phyloP scores from a whole-genome alignment of 768 basidiomycete species.

The Russula sp. region DNA sequence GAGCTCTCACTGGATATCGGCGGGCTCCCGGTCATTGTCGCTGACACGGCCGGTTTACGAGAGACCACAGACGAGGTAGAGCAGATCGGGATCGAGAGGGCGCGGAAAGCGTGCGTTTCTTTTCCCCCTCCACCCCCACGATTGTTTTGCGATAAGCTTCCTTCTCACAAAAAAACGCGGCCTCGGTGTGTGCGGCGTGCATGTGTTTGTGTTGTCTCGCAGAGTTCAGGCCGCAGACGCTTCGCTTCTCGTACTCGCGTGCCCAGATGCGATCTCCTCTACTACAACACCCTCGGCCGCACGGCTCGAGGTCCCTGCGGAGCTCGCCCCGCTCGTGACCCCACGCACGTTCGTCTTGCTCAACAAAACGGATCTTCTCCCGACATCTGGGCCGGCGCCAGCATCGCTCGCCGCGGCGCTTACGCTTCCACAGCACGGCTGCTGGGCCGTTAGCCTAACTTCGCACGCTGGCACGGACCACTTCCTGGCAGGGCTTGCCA shows the following conservation, averaged over 20 bases:
- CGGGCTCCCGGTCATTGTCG: constrained; percentile 71
- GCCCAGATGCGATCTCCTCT: constrained; percentile 38
- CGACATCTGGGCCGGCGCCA: constrained; percentile 3
- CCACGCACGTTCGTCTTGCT: constrained; percentile 60
- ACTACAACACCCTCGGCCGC: constrained; percentile 3
- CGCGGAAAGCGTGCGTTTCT: constrained; percentile 50
- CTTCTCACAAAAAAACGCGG: neutral
- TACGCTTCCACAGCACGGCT: constrained; percentile 25
- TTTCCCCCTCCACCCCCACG: too few relatives aligned
- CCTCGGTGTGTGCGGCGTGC: neutral
- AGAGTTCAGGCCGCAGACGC: constrained; percentile 66
- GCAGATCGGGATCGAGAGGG: constrained; percentile 72
- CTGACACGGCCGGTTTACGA: constrained; percentile 84
- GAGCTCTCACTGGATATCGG: constrained; percentile 84
- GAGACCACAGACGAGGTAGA: constrained; percentile 66
- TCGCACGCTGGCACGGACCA: constrained; percentile 47
- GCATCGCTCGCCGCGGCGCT: neutral
- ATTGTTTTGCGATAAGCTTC: neutral
- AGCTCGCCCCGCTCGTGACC: constrained; percentile 43
- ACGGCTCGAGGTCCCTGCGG: constrained; percentile 35
- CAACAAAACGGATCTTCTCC: constrained; percentile 68
- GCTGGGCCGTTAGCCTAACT: constrained; percentile 63
- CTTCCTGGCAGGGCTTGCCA: constrained; percentile 55
- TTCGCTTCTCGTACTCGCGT: constrained; percentile 73
- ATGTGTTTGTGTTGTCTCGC: neutral